These are phyloP conservation scores for Nemania abortiva DNA, from an alignment of 2,329 filamentous ascomycete species.

Conservation along the genomic window DNA sequence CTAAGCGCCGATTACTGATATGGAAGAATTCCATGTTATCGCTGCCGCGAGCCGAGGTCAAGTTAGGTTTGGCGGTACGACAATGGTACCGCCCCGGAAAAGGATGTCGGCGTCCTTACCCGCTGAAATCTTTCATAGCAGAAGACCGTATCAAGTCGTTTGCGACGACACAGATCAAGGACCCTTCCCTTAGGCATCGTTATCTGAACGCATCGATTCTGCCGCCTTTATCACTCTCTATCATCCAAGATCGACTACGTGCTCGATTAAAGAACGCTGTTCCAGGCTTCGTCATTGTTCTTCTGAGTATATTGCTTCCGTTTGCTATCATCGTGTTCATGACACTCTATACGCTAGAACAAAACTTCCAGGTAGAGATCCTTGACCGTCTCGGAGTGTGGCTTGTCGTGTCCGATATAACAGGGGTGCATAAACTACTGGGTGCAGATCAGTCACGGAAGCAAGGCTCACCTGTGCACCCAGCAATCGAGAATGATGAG, in stretches of 20 bases:
- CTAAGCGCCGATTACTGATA: not conserved
- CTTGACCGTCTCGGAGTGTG: slow-evolving; percentile 6
- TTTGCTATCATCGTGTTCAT: not conserved
- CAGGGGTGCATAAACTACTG: not conserved
- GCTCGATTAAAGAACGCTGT: not conserved
- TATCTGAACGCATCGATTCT: not conserved
- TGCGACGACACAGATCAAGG: not conserved
- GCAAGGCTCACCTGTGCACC: slow-evolving; percentile 6
- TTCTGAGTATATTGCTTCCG: not conserved
- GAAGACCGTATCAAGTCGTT: too few relatives aligned
- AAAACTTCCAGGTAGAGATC: not conserved
- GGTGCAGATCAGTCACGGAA: not conserved
- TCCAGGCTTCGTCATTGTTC: not conserved
- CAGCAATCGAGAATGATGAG: too few relatives aligned
- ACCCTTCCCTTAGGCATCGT: not conserved
- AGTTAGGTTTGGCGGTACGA: not conserved
- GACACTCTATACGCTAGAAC: slow-evolving; percentile 4
- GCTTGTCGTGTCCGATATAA: not conserved
- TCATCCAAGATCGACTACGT: not conserved
- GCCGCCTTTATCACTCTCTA: not conserved
- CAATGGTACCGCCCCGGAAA: not conserved
- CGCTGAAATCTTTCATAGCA: not conserved
- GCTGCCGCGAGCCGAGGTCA: not conserved
- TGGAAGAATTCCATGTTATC: not conserved
- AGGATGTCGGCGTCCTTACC: not conserved